Evolutionary conservation across 441 rosid species (phyloP).

Genomic region (Pelargonium fulgidum): DNA sequence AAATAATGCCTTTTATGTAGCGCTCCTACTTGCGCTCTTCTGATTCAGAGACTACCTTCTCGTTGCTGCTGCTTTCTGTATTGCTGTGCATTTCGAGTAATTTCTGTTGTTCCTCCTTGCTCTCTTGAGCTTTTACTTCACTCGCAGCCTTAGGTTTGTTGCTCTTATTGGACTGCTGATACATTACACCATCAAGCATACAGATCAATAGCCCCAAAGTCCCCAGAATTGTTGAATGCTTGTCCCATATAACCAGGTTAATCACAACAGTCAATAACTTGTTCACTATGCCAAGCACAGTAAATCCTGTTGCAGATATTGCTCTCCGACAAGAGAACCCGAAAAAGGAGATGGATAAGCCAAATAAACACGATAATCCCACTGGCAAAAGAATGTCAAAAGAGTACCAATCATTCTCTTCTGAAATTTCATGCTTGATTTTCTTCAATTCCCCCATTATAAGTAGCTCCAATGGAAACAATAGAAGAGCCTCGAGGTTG

Average conservation of each 20-base stretch:
- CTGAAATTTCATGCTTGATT: slow-evolving; percentile 66
- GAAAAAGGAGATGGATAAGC: slow-evolving; percentile 82
- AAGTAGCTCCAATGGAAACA: slow-evolving; percentile 83
- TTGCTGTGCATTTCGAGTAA: slow-evolving; percentile 64
- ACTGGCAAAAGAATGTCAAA: slow-evolving; percentile 64
- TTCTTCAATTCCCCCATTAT: slow-evolving; percentile 93
- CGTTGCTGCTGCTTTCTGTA: slow-evolving; percentile 24
- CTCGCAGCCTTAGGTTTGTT: slow-evolving; percentile 49
- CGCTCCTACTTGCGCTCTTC: slow-evolving; percentile 22
- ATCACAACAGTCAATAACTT: slow-evolving; percentile 84
- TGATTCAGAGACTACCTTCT: slow-evolving; percentile 23
- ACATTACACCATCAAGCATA: slow-evolving; percentile 81
- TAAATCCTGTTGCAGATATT: slow-evolving; percentile 91
- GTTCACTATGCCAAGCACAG: slow-evolving; percentile 93
- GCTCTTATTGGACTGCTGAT: slow-evolving; percentile 74
- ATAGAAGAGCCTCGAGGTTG: slow-evolving; percentile 84
- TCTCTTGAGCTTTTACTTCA: slow-evolving; percentile 32
- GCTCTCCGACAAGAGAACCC: slow-evolving; percentile 95
- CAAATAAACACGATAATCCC: slow-evolving; percentile 71
- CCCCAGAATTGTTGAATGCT: slow-evolving; percentile 71
- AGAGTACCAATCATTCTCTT: slow-evolving; percentile 65
- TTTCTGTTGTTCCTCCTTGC: slow-evolving; percentile 61
- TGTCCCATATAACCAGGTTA: slow-evolving; percentile 86
- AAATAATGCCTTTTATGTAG: no score
- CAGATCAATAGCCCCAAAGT: slow-evolving; percentile 82